Conservation (phyloP, 805 yeast genomes). For the Suhomyces sp. region DNA sequence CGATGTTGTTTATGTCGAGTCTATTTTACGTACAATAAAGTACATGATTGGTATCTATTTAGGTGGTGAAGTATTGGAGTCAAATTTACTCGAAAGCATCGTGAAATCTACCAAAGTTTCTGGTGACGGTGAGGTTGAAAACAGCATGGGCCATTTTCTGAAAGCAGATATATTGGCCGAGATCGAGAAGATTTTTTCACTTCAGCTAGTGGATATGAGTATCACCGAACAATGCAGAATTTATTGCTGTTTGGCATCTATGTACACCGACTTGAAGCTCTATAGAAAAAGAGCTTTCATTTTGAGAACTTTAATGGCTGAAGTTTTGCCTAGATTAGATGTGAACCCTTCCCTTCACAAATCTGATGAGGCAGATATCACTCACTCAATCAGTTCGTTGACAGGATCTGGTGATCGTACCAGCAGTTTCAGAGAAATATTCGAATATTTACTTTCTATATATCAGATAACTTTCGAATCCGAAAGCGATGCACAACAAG, state of each 20-base stretch:
- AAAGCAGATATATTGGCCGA: slow-evolving; percentile 42
- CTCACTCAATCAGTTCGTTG: background rate
- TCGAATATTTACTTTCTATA: slow-evolving; percentile 47
- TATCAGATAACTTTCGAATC: slow-evolving; percentile 51
- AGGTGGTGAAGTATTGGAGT: slow-evolving; percentile 42
- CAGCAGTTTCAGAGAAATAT: slow-evolving; percentile 33
- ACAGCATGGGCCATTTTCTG: slow-evolving; percentile 15
- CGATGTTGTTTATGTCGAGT: slow-evolving; percentile 72
- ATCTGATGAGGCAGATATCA: slow-evolving; percentile 1
- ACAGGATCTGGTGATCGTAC: slow-evolving; percentile 8
- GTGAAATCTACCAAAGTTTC: slow-evolving; percentile 36
- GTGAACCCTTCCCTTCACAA: background rate
- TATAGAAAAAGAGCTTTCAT: slow-evolving; percentile 67
- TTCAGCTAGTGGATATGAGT: slow-evolving; percentile 33
- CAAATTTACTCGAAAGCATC: slow-evolving; percentile 40
- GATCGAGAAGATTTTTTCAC: slow-evolving; percentile 32
- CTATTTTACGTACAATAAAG: slow-evolving; percentile 59
- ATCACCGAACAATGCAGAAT: slow-evolving; percentile 56
- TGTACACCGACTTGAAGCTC: slow-evolving; percentile 61
- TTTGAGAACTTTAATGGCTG: slow-evolving; percentile 59
- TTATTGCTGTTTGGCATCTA: slow-evolving; percentile 60
- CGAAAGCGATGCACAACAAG: slow-evolving; percentile 22
- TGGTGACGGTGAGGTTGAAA: background rate
- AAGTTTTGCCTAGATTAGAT: slow-evolving; percentile 43
- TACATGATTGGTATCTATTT: slow-evolving; percentile 53